Evolutionary conservation across 108 stramenopile species (phyloP).

Genomic region (Fragilaria crotonensis): DNA sequence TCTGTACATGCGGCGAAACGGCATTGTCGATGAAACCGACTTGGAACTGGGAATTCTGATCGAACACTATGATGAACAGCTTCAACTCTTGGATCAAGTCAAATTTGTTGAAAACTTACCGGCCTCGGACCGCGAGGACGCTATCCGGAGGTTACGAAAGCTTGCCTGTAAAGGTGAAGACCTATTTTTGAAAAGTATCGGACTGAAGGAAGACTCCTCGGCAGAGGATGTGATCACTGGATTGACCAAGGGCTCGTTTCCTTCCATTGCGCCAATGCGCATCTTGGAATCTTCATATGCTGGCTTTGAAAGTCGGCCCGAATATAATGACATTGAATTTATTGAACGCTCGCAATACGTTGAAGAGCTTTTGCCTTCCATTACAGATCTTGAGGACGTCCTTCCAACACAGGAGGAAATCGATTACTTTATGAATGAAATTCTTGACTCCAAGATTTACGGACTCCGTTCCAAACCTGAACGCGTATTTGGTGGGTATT

Average conservation of each 20-base stretch:
- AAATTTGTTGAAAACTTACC: constrained; percentile 5
- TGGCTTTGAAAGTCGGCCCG: constrained; percentile 6
- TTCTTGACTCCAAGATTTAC: constrained; percentile 40
- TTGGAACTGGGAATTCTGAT: constrained; percentile 22
- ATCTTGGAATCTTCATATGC: too few relatives aligned
- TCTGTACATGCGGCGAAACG: constrained; percentile 24
- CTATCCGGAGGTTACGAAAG: constrained; percentile 15
- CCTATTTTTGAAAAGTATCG: too few relatives aligned
- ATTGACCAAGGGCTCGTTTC: too few relatives aligned
- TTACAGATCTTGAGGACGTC: constrained; percentile 33
- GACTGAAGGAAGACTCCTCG: too few relatives aligned
- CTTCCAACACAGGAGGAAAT: constrained; percentile 43
- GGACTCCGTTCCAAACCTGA: constrained; percentile 61
- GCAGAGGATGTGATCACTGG: too few relatives aligned
- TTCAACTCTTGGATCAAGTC: constrained; percentile 34
- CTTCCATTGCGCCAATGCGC: too few relatives aligned
- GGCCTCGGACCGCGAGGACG: constrained; percentile 32
- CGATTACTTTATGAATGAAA: constrained; percentile 25
- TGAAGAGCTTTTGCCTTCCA: constrained; percentile 40
- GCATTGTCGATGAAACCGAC: constrained; percentile 7
- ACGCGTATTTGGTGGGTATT: constrained; percentile 55
- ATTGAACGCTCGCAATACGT: constrained; percentile 48
- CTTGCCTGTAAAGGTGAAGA: constrained; percentile 13
- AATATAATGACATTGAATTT: constrained; percentile 50
- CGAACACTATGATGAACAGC: constrained; percentile 31